Evolutionary conservation across 768 basidiomycete genomes (phyloP).

Genomic region (Lyophyllum shimeji): DNA sequence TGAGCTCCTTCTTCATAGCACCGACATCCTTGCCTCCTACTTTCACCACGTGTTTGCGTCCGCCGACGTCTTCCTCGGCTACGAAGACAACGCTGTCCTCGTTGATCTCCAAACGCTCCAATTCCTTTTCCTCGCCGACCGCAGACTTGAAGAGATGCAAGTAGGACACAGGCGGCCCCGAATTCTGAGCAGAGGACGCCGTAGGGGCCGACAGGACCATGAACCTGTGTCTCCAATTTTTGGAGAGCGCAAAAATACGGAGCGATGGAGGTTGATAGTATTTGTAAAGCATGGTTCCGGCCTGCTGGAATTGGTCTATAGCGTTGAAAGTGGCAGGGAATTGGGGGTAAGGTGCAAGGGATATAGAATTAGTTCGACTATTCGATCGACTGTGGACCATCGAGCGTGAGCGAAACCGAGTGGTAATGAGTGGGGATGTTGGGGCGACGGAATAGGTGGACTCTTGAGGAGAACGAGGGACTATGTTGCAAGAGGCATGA

Average conservation of each 20-base stretch:
- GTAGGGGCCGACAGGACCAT: conserved; percentile 57
- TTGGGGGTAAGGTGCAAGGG: conserved; percentile 43
- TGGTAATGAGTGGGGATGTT: conserved; percentile 21
- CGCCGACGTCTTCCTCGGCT: conserved; percentile 54
- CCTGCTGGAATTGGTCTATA: conserved; percentile 52
- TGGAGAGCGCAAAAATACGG: conserved; percentile 70
- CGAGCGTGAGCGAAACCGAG: conserved; percentile 39
- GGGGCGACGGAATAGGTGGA: conserved; percentile 33
- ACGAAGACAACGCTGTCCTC: conserved; percentile 77
- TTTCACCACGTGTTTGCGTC: conserved; percentile 57
- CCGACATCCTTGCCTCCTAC: conserved; percentile 66
- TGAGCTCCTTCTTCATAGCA: conserved; percentile 41
- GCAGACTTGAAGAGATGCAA: conserved; percentile 74
- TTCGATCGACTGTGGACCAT: conserved; percentile 37
- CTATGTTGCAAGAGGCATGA: conserved; percentile 5
- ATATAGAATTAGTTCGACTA: conserved; percentile 34
- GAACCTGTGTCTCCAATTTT: conserved; percentile 68
- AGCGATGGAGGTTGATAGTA: conserved; percentile 68
- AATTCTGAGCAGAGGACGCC: conserved; percentile 32
- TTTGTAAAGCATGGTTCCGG: conserved; percentile 59
- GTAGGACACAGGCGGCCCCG: conserved; percentile 48
- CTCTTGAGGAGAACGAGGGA: conserved; percentile 26
- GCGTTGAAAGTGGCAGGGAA: conserved; percentile 61
- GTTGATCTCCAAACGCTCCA: conserved; percentile 75
- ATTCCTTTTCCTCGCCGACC: conserved; percentile 59